Conservation (phyloP, 202 grass and related monocot species). For the Hordeum pubiflorum region DNA sequence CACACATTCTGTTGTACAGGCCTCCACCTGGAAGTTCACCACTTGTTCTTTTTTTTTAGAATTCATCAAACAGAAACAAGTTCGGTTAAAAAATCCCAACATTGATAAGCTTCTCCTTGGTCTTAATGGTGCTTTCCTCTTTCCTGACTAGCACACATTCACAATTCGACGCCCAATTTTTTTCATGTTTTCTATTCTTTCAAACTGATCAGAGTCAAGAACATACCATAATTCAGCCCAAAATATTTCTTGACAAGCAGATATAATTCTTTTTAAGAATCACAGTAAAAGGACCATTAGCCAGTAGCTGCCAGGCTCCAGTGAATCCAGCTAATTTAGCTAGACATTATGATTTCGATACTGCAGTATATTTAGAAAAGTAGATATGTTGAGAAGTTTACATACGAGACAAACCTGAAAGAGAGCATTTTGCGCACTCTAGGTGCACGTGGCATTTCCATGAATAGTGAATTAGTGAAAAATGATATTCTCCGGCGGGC, state of each 20-base stretch:
- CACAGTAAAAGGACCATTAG: background rate
- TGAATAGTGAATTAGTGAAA: conserved; percentile 97
- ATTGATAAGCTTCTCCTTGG: background rate
- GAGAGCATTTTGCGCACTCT: conserved; percentile 91
- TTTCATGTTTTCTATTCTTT: conserved; percentile 6
- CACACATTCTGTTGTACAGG: background rate
- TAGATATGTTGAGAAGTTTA: background rate
- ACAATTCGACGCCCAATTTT: background rate
- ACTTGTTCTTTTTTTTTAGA: background rate
- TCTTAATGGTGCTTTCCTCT: background rate
- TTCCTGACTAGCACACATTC: background rate
- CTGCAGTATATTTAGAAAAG: conserved; percentile 8
- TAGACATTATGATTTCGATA: background rate
- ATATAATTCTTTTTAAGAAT: background rate
- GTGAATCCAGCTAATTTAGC: background rate
- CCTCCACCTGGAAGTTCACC: background rate
- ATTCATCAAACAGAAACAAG: background rate
- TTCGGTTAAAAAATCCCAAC: background rate
- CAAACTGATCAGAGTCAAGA: background rate
- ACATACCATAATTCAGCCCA: conserved; percentile 2
- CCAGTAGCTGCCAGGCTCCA: background rate
- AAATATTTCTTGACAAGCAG: conserved; percentile 7
- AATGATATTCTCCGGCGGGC: conserved; percentile 93
- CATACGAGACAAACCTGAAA: conserved; percentile 65
- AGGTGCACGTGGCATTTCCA: conserved; percentile 95